These are phyloP conservation scores for Citrus hindsii DNA, from an alignment of 345 rosid species.

Conservation along the genomic window DNA sequence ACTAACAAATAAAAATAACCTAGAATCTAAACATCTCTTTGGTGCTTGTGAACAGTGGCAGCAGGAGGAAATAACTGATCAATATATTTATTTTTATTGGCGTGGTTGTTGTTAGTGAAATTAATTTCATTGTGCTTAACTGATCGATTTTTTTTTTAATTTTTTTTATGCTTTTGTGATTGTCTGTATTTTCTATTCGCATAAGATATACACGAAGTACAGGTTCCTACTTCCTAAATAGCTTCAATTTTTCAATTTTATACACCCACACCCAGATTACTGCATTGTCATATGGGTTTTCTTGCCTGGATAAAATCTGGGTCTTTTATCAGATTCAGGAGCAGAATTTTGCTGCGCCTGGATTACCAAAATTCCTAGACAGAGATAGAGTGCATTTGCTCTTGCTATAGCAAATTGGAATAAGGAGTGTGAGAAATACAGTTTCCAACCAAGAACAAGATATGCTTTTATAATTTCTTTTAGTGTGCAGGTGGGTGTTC, in stretches of 20 bases:
- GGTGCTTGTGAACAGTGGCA: background rate
- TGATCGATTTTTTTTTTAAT: too few relatives aligned
- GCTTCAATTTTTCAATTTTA: background rate
- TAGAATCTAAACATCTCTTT: too few relatives aligned
- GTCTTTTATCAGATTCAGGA: too few relatives aligned
- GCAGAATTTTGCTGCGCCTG: too few relatives aligned
- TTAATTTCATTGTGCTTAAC: background rate
- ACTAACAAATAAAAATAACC: too few relatives aligned
- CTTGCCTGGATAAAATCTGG: background rate
- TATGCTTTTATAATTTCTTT: too few relatives aligned
- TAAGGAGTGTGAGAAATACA: too few relatives aligned
- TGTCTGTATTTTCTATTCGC: background rate
- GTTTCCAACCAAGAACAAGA: too few relatives aligned
- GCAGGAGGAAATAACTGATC: background rate
- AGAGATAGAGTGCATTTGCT: background rate
- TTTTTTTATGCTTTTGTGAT: background rate
- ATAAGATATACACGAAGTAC: background rate
- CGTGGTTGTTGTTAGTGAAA: background rate
- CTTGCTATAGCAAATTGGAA: background rate
- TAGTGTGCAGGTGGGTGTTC: background rate
- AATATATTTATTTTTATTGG: background rate
- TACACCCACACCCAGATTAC: background rate
- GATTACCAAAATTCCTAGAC: too few relatives aligned
- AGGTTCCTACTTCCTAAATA: background rate
- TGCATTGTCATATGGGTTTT: background rate